Percentiles rank a stretch among this genome's conserved stretches.
Conservation (phyloP, 2,329 filamentous ascomycete species). For the Trichoderma asperellum region DNA sequence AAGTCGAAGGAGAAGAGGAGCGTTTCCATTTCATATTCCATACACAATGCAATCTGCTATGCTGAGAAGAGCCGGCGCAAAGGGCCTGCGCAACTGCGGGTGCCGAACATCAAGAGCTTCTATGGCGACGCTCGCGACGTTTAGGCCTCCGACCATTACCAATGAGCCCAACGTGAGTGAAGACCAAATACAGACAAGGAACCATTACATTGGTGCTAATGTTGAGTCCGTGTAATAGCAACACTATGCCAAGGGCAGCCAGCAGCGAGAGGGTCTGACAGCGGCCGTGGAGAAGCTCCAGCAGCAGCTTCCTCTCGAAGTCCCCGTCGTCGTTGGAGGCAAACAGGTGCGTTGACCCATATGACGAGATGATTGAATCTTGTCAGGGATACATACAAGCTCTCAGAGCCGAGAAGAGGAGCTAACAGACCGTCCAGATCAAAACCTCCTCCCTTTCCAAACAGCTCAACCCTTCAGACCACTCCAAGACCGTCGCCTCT, state of each 20-base stretch:
- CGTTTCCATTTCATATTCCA: background rate
- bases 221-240: slow-evolving; percentile 60
- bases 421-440: slow-evolving; percentile 52
- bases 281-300: slow-evolving; percentile 73
- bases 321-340: slow-evolving; percentile 83
- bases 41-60: slow-evolving; percentile 43
- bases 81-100: slow-evolving; percentile 39
- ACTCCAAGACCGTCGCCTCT: slow-evolving; percentile 74
- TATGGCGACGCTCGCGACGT: slow-evolving; percentile 71
- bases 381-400: background rate
- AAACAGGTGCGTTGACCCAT: slow-evolving; percentile 63
- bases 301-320: slow-evolving; percentile 70
- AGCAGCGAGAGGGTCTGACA: slow-evolving; percentile 75
- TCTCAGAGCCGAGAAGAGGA: background rate
- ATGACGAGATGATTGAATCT: background rate
- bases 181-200: background rate
- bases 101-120: slow-evolving; percentile 39
- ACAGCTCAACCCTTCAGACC: slow-evolving; percentile 83
- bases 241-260: slow-evolving; percentile 83
- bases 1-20: background rate
- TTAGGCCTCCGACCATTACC: slow-evolving; percentile 82
- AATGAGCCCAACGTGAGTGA: slow-evolving; percentile 93
- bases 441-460: slow-evolving; percentile 66
- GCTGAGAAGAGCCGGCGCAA: slow-evolving; percentile 41
- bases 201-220: background rate